phyloP scores from a whole-genome alignment of 257 asterid species.

The Capsicum baccatum region DNA sequence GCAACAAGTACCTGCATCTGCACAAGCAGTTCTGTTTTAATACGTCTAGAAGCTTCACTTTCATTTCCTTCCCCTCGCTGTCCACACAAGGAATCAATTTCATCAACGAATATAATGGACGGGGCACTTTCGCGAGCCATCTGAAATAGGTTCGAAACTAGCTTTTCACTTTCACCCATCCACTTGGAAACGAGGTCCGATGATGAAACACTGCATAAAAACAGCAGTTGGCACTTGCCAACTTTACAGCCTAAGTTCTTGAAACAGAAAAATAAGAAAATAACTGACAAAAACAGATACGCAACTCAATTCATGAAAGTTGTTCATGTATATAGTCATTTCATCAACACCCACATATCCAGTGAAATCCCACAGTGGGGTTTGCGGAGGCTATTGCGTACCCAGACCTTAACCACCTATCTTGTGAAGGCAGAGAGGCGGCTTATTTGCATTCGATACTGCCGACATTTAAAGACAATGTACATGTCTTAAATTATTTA shows the following conservation, averaged over 20 bases:
- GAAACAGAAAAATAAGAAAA: background rate
- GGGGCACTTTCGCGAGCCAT: conserved; percentile 99
- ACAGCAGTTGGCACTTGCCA: conserved; percentile 68
- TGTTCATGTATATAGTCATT: background rate
- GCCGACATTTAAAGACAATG: background rate
- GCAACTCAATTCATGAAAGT: background rate
- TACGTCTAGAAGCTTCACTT: conserved; percentile 98
- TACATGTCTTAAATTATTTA: background rate
- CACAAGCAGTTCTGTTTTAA: conserved; percentile 93
- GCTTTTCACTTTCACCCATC: conserved; percentile 99
- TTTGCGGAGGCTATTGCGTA: too few relatives aligned
- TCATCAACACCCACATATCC: background rate
- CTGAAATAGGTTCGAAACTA: conserved; percentile 91
- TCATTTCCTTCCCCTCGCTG: conserved; percentile 98
- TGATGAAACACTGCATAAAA: conserved; percentile 82
- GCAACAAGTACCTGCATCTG: conserved; percentile 79
- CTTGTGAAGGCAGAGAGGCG: too few relatives aligned
- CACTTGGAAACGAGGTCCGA: conserved; percentile 98
- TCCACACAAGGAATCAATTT: conserved; percentile 94
- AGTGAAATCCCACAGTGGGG: too few relatives aligned
- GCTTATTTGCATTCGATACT: background rate
- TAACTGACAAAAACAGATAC: background rate
- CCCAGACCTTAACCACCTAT: too few relatives aligned
- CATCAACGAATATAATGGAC: conserved; percentile 88
- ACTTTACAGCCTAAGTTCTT: conserved; percentile 50